Evolutionary conservation across 805 yeast genomes (phyloP).

Genomic region (Clavispora carvajalis): DNA sequence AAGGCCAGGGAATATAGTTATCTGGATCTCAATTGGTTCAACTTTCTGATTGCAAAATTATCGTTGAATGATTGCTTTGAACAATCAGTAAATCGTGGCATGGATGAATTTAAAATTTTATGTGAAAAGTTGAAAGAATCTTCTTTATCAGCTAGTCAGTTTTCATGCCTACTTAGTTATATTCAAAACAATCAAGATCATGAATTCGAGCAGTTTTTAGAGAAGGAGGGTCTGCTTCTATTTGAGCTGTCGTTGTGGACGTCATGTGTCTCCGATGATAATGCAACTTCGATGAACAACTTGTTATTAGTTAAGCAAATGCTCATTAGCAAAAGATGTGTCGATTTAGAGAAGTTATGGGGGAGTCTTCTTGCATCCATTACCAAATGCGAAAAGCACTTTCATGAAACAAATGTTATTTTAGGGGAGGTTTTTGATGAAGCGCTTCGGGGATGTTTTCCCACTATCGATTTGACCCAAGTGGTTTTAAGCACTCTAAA

Average conservation of each 20-base stretch:
- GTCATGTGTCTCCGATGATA: constrained; percentile 10
- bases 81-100: constrained; percentile 8
- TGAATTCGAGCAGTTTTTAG: constrained; percentile 15
- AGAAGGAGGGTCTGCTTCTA: constrained; percentile 10
- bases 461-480: constrained; percentile 16
- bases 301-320: constrained; percentile 33
- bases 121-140: constrained; percentile 10
- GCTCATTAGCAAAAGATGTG: constrained; percentile 21
- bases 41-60: constrained; percentile 28
- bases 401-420: constrained; percentile 21
- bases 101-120: constrained; percentile 15
- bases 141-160: constrained; percentile 8
- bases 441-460: constrained; percentile 22
- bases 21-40: constrained; percentile 35
- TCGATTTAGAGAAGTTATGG: constrained; percentile 23
- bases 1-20: constrained; percentile 28
- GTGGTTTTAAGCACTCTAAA: constrained; percentile 14
- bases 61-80: constrained; percentile 10
- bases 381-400: constrained; percentile 4
- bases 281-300: constrained; percentile 21
- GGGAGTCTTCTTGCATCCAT: constrained; percentile 18
- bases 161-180: constrained; percentile 13
- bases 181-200: constrained; percentile 12
- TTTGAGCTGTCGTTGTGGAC: constrained; percentile 19
- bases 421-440: constrained; percentile 28